Conservation (phyloP, 1,284 basidiomycete species). For the Pholiota adiposa region DNA sequence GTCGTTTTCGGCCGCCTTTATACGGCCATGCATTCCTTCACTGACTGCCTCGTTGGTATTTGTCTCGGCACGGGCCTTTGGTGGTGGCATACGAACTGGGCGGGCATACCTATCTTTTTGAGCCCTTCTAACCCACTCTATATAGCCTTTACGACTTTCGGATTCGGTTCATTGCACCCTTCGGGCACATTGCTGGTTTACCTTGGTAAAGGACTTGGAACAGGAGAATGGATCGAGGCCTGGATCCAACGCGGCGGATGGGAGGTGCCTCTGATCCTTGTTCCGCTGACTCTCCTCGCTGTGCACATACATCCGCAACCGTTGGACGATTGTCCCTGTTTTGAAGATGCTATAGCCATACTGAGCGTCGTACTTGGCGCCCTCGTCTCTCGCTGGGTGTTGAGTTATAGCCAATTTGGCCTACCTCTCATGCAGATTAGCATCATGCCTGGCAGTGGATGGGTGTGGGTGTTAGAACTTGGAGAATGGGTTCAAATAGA, state of each 20-base stretch:
- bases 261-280: constrained; percentile 72
- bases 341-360: constrained; percentile 96
- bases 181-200: constrained; percentile 29
- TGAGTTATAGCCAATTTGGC: constrained; percentile 37
- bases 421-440: constrained; percentile 27
- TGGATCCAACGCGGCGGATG: constrained; percentile 58
- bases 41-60: constrained; percentile 74
- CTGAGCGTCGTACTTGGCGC: constrained; percentile 83
- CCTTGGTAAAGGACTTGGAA: constrained; percentile 43
- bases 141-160: constrained; percentile 25
- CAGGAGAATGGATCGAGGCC: constrained; percentile 45
- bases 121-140: constrained; percentile 32
- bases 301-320: constrained; percentile 92
- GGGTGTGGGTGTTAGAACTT: constrained; percentile 43
- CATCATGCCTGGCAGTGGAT: constrained; percentile 63
- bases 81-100: constrained; percentile 51
- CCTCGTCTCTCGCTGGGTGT: constrained; percentile 69
- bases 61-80: constrained; percentile 72
- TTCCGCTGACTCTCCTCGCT: constrained; percentile 71
- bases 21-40: constrained; percentile 89
- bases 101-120: constrained; percentile 39
- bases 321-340: constrained; percentile 96
- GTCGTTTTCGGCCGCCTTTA: constrained; percentile 92
- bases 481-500: constrained; percentile 38
- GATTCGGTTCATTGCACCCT: constrained; percentile 22